Conservation (phyloP, 2,329 filamentous ascomycete genomes). For the Botrytis aclada region DNA sequence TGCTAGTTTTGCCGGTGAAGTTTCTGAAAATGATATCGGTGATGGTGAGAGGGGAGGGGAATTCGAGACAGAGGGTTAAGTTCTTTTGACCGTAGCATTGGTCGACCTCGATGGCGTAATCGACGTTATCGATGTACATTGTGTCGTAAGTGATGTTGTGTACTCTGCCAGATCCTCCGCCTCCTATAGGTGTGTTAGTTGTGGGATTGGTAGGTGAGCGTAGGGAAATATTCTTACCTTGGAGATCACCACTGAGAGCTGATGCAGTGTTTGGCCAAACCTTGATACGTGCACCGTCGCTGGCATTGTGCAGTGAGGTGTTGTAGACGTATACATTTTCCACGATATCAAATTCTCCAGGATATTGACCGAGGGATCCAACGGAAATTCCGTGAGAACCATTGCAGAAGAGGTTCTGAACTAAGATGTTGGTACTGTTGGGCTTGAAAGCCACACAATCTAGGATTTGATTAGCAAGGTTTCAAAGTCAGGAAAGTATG, state of each 20-base stretch:
- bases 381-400: conserved; percentile 71
- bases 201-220: background rate
- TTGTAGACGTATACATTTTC: conserved; percentile 66
- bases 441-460: conserved; percentile 75
- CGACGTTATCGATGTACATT: conserved; percentile 59
- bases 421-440: conserved; percentile 65
- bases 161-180: conserved; percentile 60
- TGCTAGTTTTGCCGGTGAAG: conserved; percentile 52
- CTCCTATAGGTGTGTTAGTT: conserved; percentile 42
- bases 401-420: conserved; percentile 65
- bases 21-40: conserved; percentile 55
- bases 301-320: conserved; percentile 55
- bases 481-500: background rate
- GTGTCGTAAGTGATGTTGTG: conserved; percentile 65
- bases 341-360: conserved; percentile 59
- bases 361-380: conserved; percentile 68
- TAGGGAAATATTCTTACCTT: conserved; percentile 31
- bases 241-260: conserved; percentile 56
- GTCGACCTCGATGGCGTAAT: conserved; percentile 63
- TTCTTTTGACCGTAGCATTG: conserved; percentile 65
- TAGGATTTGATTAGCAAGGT: conserved; percentile 2
- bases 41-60: conserved; percentile 54
- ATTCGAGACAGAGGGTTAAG: conserved; percentile 57
- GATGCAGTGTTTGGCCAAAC: conserved; percentile 59
- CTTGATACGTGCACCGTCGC: conserved; percentile 66